These are phyloP conservation scores for Boechera divaricarpa DNA, from an alignment of 345 rosid genomes.

Conservation along the genomic window DNA sequence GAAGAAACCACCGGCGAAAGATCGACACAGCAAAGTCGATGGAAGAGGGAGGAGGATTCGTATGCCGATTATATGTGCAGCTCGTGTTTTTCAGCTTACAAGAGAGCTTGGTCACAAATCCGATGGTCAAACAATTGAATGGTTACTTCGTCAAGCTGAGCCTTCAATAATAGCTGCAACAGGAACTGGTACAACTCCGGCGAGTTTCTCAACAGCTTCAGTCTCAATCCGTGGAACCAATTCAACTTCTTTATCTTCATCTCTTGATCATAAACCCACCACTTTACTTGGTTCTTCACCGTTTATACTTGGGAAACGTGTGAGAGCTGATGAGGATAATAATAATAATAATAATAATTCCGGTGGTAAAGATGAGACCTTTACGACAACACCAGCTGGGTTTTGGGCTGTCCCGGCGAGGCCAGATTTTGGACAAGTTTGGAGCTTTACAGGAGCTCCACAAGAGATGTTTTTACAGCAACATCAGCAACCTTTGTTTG, in stretches of 20 bases:
- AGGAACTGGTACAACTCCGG: constrained; percentile 96
- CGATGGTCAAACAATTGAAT: constrained; percentile 97
- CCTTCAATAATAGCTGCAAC: constrained; percentile 99
- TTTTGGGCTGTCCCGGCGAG: constrained; percentile 90
- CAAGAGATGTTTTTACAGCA: constrained; percentile 72
- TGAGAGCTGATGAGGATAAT: constrained; percentile 66
- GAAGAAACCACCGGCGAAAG: constrained; percentile 94
- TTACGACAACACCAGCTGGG: constrained; percentile 59
- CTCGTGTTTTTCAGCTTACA: constrained; percentile 96
- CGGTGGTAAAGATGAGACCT: constrained; percentile 46
- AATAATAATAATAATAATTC: background rate
- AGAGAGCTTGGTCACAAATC: constrained; percentile 99
- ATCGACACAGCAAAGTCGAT: constrained; percentile 96
- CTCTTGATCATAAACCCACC: constrained; percentile 70
- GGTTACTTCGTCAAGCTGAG: constrained; percentile 99
- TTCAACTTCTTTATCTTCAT: constrained; percentile 47
- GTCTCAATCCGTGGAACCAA: constrained; percentile 67
- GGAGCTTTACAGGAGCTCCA: constrained; percentile 74
- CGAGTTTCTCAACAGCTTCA: constrained; percentile 83
- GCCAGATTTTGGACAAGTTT: constrained; percentile 73
- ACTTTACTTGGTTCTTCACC: constrained; percentile 65
- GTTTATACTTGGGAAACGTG: constrained; percentile 88
- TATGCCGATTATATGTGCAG: constrained; percentile 99
- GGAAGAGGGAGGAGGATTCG: constrained; percentile 97
- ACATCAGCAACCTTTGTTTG: constrained; percentile 45